phyloP scores from a whole-genome alignment of 495 filamentous ascomycete species.

The Neurospora sp. region DNA sequence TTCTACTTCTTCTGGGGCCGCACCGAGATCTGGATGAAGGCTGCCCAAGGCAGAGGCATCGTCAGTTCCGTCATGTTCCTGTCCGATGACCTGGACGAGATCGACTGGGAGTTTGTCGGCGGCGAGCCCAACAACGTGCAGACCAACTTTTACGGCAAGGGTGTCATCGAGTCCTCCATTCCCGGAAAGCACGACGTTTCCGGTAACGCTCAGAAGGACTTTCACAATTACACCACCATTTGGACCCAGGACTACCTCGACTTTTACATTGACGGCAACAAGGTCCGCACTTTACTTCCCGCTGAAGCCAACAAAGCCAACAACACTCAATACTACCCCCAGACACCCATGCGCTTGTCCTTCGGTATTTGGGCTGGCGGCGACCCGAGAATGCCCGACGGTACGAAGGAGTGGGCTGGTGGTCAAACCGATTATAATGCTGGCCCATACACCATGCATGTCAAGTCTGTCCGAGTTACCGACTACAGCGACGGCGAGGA shows the following conservation, averaged over 20 bases:
- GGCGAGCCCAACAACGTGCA: constrained; percentile 51
- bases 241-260: constrained; percentile 66
- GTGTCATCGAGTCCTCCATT: constrained; percentile 43
- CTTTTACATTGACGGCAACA: constrained; percentile 62
- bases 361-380: constrained; percentile 84
- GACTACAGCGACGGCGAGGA: constrained; percentile 60
- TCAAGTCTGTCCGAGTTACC: constrained; percentile 52
- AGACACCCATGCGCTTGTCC: constrained; percentile 77
- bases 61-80: constrained; percentile 76
- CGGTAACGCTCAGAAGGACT: constrained; percentile 31
- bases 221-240: constrained; percentile 75
- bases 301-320: constrained; percentile 56
- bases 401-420: constrained; percentile 64
- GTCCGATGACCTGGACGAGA: constrained; percentile 79
- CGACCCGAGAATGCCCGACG: constrained; percentile 48
- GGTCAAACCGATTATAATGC: constrained; percentile 60
- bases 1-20: constrained; percentile 74
- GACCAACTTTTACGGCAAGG: constrained; percentile 86
- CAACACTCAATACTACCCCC: constrained; percentile 59
- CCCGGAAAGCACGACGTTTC: constrained; percentile 45
- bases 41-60: constrained; percentile 62
- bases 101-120: constrained; percentile 83
- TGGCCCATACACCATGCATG: constrained; percentile 67
- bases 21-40: constrained; percentile 61
- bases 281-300: constrained; percentile 57